Conservation (phyloP, 768 basidiomycete genomes). For the Mrakia frigida region DNA sequence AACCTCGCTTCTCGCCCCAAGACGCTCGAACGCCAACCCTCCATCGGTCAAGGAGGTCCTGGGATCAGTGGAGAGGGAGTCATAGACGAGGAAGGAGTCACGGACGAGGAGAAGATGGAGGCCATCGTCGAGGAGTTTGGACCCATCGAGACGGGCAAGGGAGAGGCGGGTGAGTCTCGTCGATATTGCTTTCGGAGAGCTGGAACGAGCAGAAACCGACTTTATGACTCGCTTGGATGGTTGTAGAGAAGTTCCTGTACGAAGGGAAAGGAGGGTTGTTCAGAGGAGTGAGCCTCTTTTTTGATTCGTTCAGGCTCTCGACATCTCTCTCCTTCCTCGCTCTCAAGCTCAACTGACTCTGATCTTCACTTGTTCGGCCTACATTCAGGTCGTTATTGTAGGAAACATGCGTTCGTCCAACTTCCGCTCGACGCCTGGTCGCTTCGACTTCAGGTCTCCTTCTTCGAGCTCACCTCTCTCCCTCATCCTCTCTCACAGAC, state of each 20-base stretch:
- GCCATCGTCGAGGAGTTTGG: constrained; percentile 60
- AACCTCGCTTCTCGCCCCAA: constrained; percentile 16
- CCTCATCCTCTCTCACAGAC: neutral
- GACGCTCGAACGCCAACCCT: neutral
- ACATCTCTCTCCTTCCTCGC: too few relatives aligned
- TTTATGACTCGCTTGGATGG: constrained; percentile 34
- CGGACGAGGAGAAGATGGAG: constrained; percentile 51
- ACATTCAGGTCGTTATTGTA: constrained; percentile 34
- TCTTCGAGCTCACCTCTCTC: too few relatives aligned
- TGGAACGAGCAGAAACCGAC: too few relatives aligned
- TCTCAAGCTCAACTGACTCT: too few relatives aligned
- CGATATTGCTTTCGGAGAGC: constrained; percentile 36
- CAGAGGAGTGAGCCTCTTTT: constrained; percentile 45
- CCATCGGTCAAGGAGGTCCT: neutral
- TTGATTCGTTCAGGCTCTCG: too few relatives aligned
- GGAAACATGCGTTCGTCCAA: constrained; percentile 5
- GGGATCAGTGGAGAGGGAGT: neutral
- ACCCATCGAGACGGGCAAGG: constrained; percentile 27
- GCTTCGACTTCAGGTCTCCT: too few relatives aligned
- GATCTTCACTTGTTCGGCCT: too few relatives aligned
- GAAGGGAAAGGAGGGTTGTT: constrained; percentile 55
- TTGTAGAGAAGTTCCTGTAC: constrained; percentile 52
- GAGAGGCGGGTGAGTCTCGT: constrained; percentile 42
- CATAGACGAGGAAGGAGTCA: constrained; percentile 35
- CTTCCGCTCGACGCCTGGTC: too few relatives aligned